Base-by-base conservation (phyloP, 1,139 yeast genomes). In the Yarrowia galli region DNA sequence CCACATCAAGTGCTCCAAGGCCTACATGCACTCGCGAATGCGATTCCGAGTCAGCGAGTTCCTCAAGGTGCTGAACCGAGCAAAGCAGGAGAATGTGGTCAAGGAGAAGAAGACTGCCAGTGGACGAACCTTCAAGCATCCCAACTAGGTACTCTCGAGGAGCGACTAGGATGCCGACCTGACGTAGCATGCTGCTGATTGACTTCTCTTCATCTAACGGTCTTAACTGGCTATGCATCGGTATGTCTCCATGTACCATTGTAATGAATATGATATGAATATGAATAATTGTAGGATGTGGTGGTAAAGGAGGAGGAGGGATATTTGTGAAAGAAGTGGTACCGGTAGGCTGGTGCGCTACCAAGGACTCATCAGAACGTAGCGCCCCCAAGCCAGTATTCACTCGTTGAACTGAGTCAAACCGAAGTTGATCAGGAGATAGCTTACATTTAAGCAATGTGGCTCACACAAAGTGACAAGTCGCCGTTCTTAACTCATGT, bases 21-120 rank as follows among this genome's bases (percentile, higher is more conserved):
- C 99, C 49, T 96, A 91, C 81, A 89, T 95, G 90, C 99, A 95
- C 80, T 92, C 97, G 69, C 88, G 99, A 83, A 95, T 95, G 99
- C 87, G 99, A 80, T 91, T 84, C 80, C 86, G 99, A 74, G 98
- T 95, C 51, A 88, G 89, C 73, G 96, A 96, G 75, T 95, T 93
- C 82, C 86, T 93, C 77, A 95, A 95, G 84, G 95, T 96, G 60
- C 87, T 95, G 81, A 95, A 96, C 82, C 86, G 99, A 76, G 99
- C 99, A 54, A 92, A 93, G 80, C 96, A 98, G 32, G 99, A 95
- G 75, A 91, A 87, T 71, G 88, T 87, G 28, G 96, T 90, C 73
- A 91, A 87, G 71, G 92, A 90, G 73, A 85, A 92, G 75, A 91
- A 89, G 81, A 91, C 97, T 9, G 96, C 95, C 20, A 84, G 89